Conservation (phyloP, 495 filamentous ascomycete genomes). For the Articulospora tetracladia region DNA sequence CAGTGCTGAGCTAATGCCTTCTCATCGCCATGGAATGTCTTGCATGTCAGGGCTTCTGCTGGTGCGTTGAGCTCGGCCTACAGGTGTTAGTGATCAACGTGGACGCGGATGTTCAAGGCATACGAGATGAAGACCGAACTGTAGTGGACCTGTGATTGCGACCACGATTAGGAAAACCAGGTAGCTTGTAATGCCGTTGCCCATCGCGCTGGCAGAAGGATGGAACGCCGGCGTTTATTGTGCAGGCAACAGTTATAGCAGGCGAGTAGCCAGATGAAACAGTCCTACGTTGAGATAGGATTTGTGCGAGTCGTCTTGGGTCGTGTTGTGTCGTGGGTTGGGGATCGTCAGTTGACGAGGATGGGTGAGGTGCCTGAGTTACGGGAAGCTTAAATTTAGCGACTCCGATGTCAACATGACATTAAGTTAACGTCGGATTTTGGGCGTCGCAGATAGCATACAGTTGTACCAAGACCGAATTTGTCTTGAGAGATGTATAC, state of each 20-base stretch:
- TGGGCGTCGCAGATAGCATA: too few relatives aligned
- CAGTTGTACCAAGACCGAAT: too few relatives aligned
- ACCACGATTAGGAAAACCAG: slow-evolving; percentile 60
- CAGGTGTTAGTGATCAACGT: not conserved
- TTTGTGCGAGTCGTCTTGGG: not conserved
- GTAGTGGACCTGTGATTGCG: slow-evolving; percentile 71
- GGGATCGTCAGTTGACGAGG: not conserved
- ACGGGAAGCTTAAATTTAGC: not conserved
- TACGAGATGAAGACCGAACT: slow-evolving; percentile 95
- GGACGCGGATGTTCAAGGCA: slow-evolving; percentile 14
- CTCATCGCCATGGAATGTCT: slow-evolving; percentile 51
- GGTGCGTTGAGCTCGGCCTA: slow-evolving; percentile 95
- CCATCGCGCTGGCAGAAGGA: not conserved
- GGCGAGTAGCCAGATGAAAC: not conserved
- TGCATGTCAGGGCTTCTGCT: slow-evolving; percentile 82
- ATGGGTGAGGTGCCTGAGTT: not conserved
- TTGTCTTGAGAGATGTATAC: too few relatives aligned
- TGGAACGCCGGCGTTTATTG: too few relatives aligned
- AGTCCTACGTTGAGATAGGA: not conserved
- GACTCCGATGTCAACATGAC: not conserved
- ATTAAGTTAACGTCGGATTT: not conserved
- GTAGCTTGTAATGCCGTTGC: slow-evolving; percentile 53
- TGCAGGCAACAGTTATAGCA: too few relatives aligned
- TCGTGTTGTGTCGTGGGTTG: not conserved
- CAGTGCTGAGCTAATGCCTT: slow-evolving; percentile 25